Conservation (phyloP, 306 rosid species). For the Luffa aegyptiaca region DNA sequence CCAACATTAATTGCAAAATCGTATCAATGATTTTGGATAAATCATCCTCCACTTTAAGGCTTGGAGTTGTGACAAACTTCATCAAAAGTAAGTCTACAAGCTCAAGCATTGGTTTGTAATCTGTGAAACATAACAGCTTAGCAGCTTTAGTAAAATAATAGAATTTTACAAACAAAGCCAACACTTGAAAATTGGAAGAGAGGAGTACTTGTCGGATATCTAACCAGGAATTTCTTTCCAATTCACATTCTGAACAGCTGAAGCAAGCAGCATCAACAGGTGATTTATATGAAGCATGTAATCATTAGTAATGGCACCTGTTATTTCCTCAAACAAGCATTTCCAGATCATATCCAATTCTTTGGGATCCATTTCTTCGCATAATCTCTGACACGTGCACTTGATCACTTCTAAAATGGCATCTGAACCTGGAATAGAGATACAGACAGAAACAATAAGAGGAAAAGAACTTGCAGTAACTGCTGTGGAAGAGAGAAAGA, state of each 20-base stretch:
- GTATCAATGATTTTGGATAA: conserved; percentile 32
- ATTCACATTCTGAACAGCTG: conserved; percentile 38
- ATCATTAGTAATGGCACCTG: conserved; percentile 24
- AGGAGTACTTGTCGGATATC: conserved; percentile 18
- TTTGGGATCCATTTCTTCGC: conserved; percentile 49
- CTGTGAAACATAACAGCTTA: conserved; percentile 31
- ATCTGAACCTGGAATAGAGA: conserved; percentile 40
- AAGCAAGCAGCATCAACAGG: conserved; percentile 44
- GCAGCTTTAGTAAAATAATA: background rate
- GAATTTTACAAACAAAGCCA: background rate
- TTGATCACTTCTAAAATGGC: conserved; percentile 39
- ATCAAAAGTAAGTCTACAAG: conserved; percentile 33
- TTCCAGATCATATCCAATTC: conserved; percentile 58
- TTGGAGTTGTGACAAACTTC: conserved; percentile 31
- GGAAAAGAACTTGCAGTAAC: background rate
- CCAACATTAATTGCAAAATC: conserved; percentile 54
- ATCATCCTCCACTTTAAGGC: conserved; percentile 27
- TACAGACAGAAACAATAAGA: conserved; percentile 10
- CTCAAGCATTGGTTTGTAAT: conserved; percentile 49
- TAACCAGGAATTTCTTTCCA: conserved; percentile 59
- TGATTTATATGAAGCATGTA: conserved; percentile 23
- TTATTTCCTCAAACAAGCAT: conserved; percentile 43
- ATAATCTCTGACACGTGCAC: conserved; percentile 42
- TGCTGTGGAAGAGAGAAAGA: background rate
- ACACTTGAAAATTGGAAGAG: conserved; percentile 9